These are phyloP conservation scores for Tympanopsis confertula DNA, from an alignment of 2,329 filamentous ascomycete genomes.

Conservation along the genomic window DNA sequence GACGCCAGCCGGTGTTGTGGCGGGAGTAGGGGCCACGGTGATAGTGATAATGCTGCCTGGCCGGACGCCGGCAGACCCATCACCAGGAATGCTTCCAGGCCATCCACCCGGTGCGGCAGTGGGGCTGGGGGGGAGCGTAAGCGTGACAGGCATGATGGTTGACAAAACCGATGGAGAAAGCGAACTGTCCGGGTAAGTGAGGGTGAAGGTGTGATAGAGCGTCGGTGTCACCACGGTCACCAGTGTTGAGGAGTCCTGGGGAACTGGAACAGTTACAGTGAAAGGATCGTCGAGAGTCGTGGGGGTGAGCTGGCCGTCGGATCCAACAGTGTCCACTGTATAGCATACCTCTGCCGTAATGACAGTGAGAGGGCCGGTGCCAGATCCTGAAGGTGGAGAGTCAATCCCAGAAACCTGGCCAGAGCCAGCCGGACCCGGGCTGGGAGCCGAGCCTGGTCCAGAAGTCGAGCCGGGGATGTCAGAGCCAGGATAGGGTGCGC, in stretches of 20 bases:
- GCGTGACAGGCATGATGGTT: background rate
- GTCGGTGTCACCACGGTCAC: background rate
- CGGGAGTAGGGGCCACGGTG: background rate
- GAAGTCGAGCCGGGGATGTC: background rate
- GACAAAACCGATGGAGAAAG: background rate
- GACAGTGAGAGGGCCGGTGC: slow-evolving; percentile 1
- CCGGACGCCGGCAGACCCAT: background rate
- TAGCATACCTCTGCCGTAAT: slow-evolving; percentile 1
- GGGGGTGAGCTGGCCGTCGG: background rate
- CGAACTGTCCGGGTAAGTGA: background rate
- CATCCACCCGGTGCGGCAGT: background rate
- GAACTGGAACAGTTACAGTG: slow-evolving; percentile 3
- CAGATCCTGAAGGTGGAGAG: background rate
- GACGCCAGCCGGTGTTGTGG: no score
- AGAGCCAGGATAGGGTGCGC: background rate
- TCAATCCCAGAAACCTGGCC: background rate
- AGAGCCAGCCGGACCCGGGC: background rate
- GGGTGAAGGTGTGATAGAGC: background rate
- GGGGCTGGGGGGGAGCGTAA: background rate
- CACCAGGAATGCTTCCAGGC: background rate
- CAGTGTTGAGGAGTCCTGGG: background rate
- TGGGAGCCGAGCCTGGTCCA: background rate
- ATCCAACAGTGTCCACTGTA: slow-evolving; percentile 1
- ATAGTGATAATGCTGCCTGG: background rate
- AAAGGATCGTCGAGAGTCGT: slow-evolving; percentile 1